Percentiles rank a stretch among this genome's conserved stretches.
phyloP scores from a whole-genome alignment of 345 rosid species.

The Cardamine occulta region DNA sequence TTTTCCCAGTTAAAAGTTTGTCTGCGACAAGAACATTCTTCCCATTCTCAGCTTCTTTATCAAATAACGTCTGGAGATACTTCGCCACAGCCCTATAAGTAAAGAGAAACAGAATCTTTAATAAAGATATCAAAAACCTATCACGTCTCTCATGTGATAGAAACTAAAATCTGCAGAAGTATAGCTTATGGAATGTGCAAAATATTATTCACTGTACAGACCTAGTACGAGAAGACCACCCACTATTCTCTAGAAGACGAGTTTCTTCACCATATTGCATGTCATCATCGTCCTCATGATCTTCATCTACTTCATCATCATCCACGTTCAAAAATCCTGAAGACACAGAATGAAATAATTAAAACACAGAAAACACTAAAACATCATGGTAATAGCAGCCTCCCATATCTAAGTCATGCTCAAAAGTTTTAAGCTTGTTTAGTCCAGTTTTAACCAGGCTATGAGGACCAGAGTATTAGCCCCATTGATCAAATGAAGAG shows the following conservation, averaged over 20 bases:
- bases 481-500: slow-evolving; percentile 22
- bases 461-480: slow-evolving; percentile 3
- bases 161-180: not conserved
- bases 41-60: slow-evolving; percentile 66
- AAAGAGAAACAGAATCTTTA: slow-evolving; percentile 18
- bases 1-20: slow-evolving; percentile 79
- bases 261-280: slow-evolving; percentile 55
- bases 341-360: slow-evolving; percentile 22
- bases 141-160: slow-evolving; percentile 13
- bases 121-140: not conserved
- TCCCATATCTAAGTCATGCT: slow-evolving; percentile 31
- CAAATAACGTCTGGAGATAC: slow-evolving; percentile 76
- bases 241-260: slow-evolving; percentile 78
- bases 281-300: slow-evolving; percentile 59
- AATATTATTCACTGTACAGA: slow-evolving; percentile 34
- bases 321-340: slow-evolving; percentile 88
- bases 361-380: slow-evolving; percentile 26
- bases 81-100: slow-evolving; percentile 86
- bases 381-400: slow-evolving; percentile 27
- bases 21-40: slow-evolving; percentile 63
- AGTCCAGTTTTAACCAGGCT: slow-evolving; percentile 13
- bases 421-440: slow-evolving; percentile 7
- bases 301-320: slow-evolving; percentile 86
- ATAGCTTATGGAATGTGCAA: not conserved
- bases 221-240: slow-evolving; percentile 99